Conservation (phyloP, 2,329 filamentous ascomycete species). For the Sclerotinia minor region DNA sequence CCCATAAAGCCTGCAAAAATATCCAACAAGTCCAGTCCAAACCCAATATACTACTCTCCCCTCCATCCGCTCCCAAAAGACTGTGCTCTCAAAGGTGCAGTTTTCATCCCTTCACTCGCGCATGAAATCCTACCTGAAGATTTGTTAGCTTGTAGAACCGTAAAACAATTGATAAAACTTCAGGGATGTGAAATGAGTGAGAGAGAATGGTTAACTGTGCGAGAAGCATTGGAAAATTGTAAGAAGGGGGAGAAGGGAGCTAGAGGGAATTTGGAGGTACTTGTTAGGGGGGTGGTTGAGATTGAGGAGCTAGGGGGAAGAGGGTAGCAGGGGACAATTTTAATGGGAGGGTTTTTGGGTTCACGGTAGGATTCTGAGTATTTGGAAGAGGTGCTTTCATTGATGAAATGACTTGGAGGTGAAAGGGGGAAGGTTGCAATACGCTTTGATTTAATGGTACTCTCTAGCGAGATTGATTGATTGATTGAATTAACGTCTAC, state of each 20-base stretch:
- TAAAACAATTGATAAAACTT: slow-evolving; percentile 1
- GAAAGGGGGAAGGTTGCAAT: neutral
- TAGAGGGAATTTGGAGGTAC: neutral
- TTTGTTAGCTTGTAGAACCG: neutral
- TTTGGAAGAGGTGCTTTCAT: neutral
- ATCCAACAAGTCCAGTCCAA: neutral
- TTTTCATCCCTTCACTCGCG: neutral
- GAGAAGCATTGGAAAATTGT: neutral
- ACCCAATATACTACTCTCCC: slow-evolving; percentile 1
- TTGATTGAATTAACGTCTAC: too few relatives aligned
- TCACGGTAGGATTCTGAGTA: too few relatives aligned
- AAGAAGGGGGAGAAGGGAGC: neutral
- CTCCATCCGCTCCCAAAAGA: neutral
- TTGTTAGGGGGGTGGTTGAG: neutral
- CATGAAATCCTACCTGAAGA: neutral
- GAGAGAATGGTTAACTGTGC: slow-evolving; percentile 8
- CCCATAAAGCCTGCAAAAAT: too few relatives aligned
- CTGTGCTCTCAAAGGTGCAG: neutral
- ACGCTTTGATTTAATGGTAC: neutral
- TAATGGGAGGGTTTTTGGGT: neutral
- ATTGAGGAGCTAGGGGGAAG: too few relatives aligned
- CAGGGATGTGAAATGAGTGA: slow-evolving; percentile 13
- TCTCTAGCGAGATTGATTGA: too few relatives aligned
- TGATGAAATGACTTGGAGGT: too few relatives aligned
- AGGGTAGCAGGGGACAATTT: too few relatives aligned